A percentile compares a stretch with the other conserved stretches of the same genome.
Evolutionary conservation across 2,329 filamentous ascomycete species (phyloP).

Genomic region (Knoxdaviesia capensis): DNA sequence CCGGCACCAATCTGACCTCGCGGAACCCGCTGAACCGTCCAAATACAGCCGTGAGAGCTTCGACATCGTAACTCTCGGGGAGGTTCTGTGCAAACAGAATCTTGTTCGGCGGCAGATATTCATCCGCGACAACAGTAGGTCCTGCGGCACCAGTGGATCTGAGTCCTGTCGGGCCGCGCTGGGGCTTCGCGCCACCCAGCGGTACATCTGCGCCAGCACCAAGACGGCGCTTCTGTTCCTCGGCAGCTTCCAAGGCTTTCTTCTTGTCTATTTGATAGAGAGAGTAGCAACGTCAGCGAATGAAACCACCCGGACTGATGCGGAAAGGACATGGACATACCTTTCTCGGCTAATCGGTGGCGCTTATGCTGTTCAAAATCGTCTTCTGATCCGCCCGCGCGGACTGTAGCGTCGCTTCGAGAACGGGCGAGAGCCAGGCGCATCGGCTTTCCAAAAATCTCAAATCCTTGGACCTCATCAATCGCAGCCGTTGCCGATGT

Average conservation of each 20-base stretch:
- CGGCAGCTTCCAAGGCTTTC: slow-evolving; percentile 62
- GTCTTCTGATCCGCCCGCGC: slow-evolving; percentile 51
- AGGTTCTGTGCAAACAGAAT: slow-evolving; percentile 87
- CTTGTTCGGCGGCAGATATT: slow-evolving; percentile 94
- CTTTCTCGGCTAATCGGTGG: slow-evolving; percentile 71
- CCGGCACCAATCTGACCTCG: slow-evolving; percentile 77
- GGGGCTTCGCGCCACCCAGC: slow-evolving; percentile 31
- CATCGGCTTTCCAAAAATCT: slow-evolving; percentile 84
- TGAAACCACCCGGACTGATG: background rate
- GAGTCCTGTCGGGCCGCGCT: slow-evolving; percentile 42
- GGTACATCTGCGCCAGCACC: slow-evolving; percentile 28
- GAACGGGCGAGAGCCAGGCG: slow-evolving; percentile 63
- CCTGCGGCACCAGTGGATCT: slow-evolving; percentile 52
- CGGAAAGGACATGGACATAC: slow-evolving; percentile 23
- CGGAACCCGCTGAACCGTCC: slow-evolving; percentile 82
- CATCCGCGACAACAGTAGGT: slow-evolving; percentile 71
- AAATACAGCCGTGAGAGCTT: slow-evolving; percentile 63
- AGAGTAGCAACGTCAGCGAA: background rate
- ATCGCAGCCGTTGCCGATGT: slow-evolving; percentile 65
- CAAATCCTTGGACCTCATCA: slow-evolving; percentile 80
- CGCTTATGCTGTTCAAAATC: slow-evolving; percentile 77
- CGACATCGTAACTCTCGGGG: slow-evolving; percentile 68
- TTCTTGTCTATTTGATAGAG: slow-evolving; percentile 31
- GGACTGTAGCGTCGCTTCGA: slow-evolving; percentile 71
- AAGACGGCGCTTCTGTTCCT: slow-evolving; percentile 51